Evolutionary conservation across 1,284 basidiomycete genomes (phyloP).

Genomic region (Trichosporon sp.): DNA sequence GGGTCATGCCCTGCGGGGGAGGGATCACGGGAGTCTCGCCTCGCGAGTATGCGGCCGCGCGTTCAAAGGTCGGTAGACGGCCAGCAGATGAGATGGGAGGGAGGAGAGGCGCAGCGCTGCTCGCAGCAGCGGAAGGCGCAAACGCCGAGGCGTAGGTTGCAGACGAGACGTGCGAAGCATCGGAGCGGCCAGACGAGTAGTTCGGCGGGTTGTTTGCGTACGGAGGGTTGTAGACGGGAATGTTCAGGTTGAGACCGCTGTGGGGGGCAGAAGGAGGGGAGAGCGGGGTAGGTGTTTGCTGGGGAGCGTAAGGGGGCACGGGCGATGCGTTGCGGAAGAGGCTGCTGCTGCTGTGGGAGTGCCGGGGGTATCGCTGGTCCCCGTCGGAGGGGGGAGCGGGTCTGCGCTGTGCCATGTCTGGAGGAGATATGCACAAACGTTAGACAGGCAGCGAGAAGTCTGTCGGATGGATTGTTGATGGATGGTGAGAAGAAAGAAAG

Average conservation of each 20-base stretch:
- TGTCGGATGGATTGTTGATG: neutral
- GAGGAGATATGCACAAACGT: neutral
- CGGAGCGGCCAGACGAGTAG: neutral
- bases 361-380: neutral
- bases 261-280: neutral
- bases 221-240: neutral
- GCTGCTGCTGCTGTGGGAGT: neutral
- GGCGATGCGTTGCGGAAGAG: slow-evolving; percentile 14
- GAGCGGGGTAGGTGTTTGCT: neutral
- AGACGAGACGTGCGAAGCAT: neutral
- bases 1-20: neutral
- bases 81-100: neutral
- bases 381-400: neutral
- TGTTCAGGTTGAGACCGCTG: neutral
- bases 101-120: neutral
- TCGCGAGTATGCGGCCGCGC: neutral
- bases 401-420: neutral
- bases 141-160: neutral
- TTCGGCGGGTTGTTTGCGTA: neutral
- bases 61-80: neutral
- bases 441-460: neutral
- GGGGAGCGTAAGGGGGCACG: slow-evolving; percentile 12
- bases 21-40: neutral
- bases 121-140: neutral
- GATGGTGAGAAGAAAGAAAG: slow-evolving; percentile 2